Conservation (phyloP, 192 early-diverging fungal species). For the Martensiomyces pterosporus region DNA sequence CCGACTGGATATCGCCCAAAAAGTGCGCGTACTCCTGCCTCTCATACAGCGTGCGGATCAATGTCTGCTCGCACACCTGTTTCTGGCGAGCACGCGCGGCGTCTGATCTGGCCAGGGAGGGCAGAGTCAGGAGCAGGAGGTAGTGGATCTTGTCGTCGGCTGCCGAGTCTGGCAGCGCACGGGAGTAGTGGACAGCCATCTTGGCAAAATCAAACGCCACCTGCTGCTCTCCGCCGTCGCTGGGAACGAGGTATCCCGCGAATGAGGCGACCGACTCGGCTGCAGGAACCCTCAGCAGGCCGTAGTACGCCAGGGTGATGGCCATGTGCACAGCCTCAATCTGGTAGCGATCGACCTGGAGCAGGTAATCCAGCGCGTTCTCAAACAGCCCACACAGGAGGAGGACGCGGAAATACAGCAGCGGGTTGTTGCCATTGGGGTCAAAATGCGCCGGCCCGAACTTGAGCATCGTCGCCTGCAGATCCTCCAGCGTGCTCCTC, state of each 20-base stretch:
- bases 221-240: conserved; percentile 3
- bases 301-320: conserved; percentile 72
- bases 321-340: conserved; percentile 92
- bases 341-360: conserved; percentile 54
- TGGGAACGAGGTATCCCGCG: conserved; percentile 19
- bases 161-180: conserved; percentile 20
- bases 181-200: conserved; percentile 33
- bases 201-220: conserved; percentile 27
- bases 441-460: conserved; percentile 72
- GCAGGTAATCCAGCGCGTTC: conserved; percentile 71
- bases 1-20: conserved; percentile 54
- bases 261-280: conserved; percentile 40
- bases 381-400: conserved; percentile 91
- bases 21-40: conserved; percentile 55
- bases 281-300: conserved; percentile 66
- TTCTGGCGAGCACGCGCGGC: conserved; percentile 6
- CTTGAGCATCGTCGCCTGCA: conserved; percentile 62
- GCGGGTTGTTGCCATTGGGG: conserved; percentile 61
- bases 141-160: conserved; percentile 38
- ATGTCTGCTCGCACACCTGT: conserved; percentile 23
- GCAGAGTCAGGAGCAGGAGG: conserved; percentile 39
- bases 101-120: neutral
- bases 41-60: conserved; percentile 55
- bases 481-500: conserved; percentile 52
- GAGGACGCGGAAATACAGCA: conserved; percentile 79